Conservation (phyloP, 495 filamentous ascomycete species). For the Terfezia claveryi region DNA sequence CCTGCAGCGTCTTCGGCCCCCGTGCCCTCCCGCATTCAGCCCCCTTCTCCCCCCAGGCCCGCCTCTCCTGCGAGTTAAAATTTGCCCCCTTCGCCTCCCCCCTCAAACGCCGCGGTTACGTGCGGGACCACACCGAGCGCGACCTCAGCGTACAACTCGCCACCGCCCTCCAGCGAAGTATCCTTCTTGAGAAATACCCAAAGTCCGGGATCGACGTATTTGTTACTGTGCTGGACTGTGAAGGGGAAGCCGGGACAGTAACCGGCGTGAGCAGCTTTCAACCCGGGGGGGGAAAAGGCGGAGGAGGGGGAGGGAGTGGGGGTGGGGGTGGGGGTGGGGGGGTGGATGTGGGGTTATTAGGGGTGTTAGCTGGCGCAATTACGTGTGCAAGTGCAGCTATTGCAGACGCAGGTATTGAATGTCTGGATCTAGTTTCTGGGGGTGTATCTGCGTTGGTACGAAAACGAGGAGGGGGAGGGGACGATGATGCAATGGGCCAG, state of each 20-base stretch:
- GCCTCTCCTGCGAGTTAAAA: conserved; percentile 80
- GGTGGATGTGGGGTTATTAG: conserved; percentile 63
- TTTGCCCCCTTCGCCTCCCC: conserved; percentile 83
- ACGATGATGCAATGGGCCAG: too few species aligned
- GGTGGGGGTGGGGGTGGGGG: conserved; percentile 37
- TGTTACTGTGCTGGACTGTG: conserved; percentile 78
- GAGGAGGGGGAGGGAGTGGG: too few species aligned
- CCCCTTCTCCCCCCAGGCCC: conserved; percentile 71
- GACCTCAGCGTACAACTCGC: conserved; percentile 83
- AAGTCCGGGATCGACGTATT: conserved; percentile 89
- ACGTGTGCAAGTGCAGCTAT: conserved; percentile 90
- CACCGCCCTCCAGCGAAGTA: conserved; percentile 64
- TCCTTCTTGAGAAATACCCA: conserved; percentile 85
- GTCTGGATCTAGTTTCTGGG: conserved; percentile 71
- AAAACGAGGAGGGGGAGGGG: conserved; percentile 14
- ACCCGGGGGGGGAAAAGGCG: conserved; percentile 25
- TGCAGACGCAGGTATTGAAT: conserved; percentile 87
- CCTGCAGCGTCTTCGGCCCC: conserved; percentile 80
- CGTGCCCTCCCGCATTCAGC: conserved; percentile 73
- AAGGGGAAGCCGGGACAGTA: conserved; percentile 19
- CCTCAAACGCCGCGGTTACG: conserved; percentile 53
- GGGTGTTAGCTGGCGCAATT: conserved; percentile 73
- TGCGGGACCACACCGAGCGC: conserved; percentile 65
- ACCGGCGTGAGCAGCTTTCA: background rate
- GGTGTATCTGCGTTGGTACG: conserved; percentile 65